Evolutionary conservation across 768 basidiomycete genomes (phyloP).

Genomic region (Podaxis sp.): DNA sequence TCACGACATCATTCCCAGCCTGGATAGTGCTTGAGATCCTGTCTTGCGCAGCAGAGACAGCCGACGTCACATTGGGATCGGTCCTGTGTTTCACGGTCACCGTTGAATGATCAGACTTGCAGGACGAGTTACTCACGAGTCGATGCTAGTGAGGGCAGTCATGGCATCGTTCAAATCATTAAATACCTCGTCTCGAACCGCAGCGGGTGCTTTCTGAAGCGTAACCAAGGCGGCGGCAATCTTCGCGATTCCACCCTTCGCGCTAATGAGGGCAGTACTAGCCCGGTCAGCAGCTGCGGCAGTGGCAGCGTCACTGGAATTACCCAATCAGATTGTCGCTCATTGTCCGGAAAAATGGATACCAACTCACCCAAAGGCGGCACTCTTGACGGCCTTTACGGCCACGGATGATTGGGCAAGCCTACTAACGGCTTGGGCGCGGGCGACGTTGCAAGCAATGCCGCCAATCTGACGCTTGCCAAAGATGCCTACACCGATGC

Average conservation of each 20-base stretch:
- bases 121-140: constrained; percentile 19
- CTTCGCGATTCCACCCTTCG: constrained; percentile 22
- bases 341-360: not conserved
- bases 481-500: not conserved
- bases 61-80: constrained; percentile 21
- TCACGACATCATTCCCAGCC: constrained; percentile 22
- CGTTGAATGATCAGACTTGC: not conserved
- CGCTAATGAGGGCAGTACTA: constrained; percentile 20
- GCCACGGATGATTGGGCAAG: constrained; percentile 14
- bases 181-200: constrained; percentile 22
- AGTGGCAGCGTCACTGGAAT: constrained; percentile 21
- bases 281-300: constrained; percentile 22
- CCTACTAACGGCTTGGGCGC: constrained; percentile 25
- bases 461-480: constrained; percentile 12
- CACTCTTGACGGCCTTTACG: constrained; percentile 5
- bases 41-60: constrained; percentile 18
- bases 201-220: constrained; percentile 20
- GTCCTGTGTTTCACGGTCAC: constrained; percentile 14
- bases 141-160: constrained; percentile 22
- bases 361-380: constrained; percentile 18
- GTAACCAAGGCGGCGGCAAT: constrained; percentile 24
- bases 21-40: constrained; percentile 22
- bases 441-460: constrained; percentile 23
- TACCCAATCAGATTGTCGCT: not conserved
- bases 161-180: constrained; percentile 21